These are phyloP conservation scores for Nowakowskiella sp. DNA, from an alignment of 192 early-diverging fungal genomes.

Conservation along the genomic window DNA sequence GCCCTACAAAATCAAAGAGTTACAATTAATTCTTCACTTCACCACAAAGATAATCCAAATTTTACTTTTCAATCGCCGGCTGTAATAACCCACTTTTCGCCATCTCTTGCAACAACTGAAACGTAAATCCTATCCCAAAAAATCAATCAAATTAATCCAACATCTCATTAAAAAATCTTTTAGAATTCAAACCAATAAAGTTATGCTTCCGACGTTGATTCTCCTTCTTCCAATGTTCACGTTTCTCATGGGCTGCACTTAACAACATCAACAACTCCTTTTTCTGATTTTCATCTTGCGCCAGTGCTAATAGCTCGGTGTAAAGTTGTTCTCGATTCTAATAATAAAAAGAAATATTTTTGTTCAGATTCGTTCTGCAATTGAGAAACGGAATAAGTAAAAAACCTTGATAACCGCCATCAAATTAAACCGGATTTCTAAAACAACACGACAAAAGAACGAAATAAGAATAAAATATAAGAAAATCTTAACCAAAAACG, in stretches of 20 bases:
- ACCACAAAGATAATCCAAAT: too few species aligned
- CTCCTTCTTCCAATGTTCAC: slow-evolving; percentile 3
- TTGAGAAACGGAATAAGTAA: neutral
- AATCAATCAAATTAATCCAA: too few species aligned
- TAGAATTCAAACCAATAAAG: slow-evolving; percentile 3
- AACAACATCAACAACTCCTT: neutral
- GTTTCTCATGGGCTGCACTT: neutral
- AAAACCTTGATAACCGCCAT: neutral
- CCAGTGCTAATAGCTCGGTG: too few species aligned
- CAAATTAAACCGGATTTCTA: neutral
- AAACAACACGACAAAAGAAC: neutral
- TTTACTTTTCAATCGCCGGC: too few species aligned
- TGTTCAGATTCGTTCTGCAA: neutral
- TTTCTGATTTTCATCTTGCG: neutral
- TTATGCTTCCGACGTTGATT: neutral
- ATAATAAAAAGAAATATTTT: neutral
- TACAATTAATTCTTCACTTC: too few species aligned
- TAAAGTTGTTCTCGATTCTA: neutral
- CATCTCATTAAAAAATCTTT: too few species aligned
- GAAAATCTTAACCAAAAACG: neutral
- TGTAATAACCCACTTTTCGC: too few species aligned
- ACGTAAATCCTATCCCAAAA: too few species aligned
- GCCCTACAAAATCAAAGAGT: too few species aligned
- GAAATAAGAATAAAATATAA: neutral
- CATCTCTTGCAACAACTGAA: too few species aligned